Conservation (phyloP, 805 yeast genomes). For the Yamadazyma scolyti region DNA sequence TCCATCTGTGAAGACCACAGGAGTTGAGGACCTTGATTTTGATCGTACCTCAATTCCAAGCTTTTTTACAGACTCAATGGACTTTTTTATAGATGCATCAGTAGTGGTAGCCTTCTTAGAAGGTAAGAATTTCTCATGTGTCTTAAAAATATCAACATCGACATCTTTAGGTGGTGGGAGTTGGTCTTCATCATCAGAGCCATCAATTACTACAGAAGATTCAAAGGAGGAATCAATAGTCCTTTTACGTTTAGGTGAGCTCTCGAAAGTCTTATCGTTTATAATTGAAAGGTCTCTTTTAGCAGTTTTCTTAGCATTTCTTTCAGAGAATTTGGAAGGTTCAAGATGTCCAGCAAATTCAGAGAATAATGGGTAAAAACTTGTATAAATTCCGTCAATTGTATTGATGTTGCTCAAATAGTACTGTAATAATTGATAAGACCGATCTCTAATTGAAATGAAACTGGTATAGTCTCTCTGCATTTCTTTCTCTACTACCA, state of each 20-base stretch:
- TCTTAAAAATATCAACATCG: too few species aligned
- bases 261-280: neutral
- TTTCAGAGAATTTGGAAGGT: neutral
- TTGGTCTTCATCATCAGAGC: neutral
- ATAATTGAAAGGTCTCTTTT: slow-evolving; percentile 1
- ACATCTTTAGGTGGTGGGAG: neutral
- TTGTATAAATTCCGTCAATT: too few species aligned
- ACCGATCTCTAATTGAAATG: slow-evolving; percentile 5
- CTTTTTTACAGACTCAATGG: too few species aligned
- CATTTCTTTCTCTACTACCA: slow-evolving; percentile 4
- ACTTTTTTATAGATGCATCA: too few species aligned
- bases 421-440: slow-evolving; percentile 1
- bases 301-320: slow-evolving; percentile 2
- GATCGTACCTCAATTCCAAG: too few species aligned
- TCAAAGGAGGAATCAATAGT: too few species aligned
- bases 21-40: neutral
- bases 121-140: too few species aligned
- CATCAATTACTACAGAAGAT: too few species aligned
- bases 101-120: too few species aligned
- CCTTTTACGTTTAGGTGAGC: too few species aligned
- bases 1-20: neutral
- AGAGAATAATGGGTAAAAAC: slow-evolving; percentile 3
- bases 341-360: slow-evolving; percentile 1
- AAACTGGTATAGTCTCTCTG: slow-evolving; percentile 5
- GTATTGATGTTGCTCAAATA: too few species aligned